Evolutionary conservation across 441 rosid genomes (phyloP), one percentile per base, ranked within the genome.

Genomic region (Geranium incanum): DNA sequence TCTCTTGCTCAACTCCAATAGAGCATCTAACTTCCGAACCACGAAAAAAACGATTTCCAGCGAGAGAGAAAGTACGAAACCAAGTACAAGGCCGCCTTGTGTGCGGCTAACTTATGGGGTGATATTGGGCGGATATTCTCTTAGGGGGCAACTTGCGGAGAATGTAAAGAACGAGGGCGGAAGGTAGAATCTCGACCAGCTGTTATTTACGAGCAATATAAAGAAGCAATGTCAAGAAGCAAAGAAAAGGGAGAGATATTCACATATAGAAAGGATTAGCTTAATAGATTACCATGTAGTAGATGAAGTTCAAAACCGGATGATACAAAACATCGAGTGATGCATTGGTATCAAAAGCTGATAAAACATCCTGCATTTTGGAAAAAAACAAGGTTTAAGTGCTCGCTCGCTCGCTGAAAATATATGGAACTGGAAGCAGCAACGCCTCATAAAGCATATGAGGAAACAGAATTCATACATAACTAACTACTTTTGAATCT

Each of bases 171-270:
- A 87, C 92, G 18, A 89, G 79, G 41, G 94, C 88, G 0, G 91
- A 87, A 78, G 94, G 94, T 33, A 87, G 90, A 74, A 89, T 87
- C 86, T 89, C 94, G 11, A 84, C 91, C 39, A 89, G 77, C 92
- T 89, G 86, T 57, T 3, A 33, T 79, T 76, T 67, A 48, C 60
- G 67, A 28, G 71, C 28, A 8, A 66, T 71, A 0, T 50, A 43
- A 23, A 12, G 6, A 16, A 7, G 5, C 3, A 67, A 67, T 52
- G 16, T 52, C 60, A n/a, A 52, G 60, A 13, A 13, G 4, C 18
- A 12, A 41, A 13, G 5, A 15, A 2, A 1, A 4, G 43, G 6
- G 11, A 43, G 11, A 43, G 50, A 43, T 8, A 7, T 8, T 6
- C 11, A 6, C 50, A 7, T 43, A 43, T 7, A 39, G 6, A 39